phyloP scores from a whole-genome alignment of 2,329 filamentous ascomycete species.

The Xylariaceae sp. region DNA sequence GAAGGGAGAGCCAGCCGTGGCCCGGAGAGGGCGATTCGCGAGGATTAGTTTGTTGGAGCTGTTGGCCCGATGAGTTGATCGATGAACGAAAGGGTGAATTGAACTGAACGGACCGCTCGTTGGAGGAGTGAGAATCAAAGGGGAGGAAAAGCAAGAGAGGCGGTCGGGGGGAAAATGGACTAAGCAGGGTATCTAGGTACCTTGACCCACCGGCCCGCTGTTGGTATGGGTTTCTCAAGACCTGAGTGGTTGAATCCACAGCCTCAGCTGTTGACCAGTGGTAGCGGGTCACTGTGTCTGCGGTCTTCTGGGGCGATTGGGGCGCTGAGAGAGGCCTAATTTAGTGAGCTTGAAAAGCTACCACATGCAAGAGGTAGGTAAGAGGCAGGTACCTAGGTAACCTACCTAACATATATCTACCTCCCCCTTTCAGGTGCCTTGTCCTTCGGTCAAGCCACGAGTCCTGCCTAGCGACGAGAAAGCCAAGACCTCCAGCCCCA shows the following conservation, averaged over 20 bases:
- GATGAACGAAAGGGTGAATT: conserved; percentile 31
- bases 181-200: conserved; percentile 16
- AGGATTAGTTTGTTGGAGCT: conserved; percentile 16
- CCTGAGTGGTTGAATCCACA: conserved; percentile 19
- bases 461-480: conserved; percentile 1
- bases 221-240: not conserved
- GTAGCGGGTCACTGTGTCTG: conserved; percentile 20
- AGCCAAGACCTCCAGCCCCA: conserved; percentile 17
- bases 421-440: conserved; percentile 12
- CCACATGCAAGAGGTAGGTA: not conserved
- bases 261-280: conserved; percentile 13
- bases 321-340: conserved; percentile 23
- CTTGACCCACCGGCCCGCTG: conserved; percentile 9
- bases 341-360: not conserved
- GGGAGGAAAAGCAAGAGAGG: conserved; percentile 40
- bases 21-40: conserved; percentile 30
- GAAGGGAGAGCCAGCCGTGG: conserved; percentile 37
- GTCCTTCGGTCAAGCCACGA: not conserved
- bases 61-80: conserved; percentile 23
- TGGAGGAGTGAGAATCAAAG: conserved; percentile 39
- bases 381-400: not conserved
- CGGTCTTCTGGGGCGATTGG: conserved; percentile 13
- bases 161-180: conserved; percentile 36
- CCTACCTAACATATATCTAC: not conserved
- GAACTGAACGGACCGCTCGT: conserved; percentile 32